Percentiles rank a stretch among this genome's conserved stretches.
phyloP scores from a whole-genome alignment of 2,329 filamentous ascomycete species.

The Ascochyta pisi region DNA sequence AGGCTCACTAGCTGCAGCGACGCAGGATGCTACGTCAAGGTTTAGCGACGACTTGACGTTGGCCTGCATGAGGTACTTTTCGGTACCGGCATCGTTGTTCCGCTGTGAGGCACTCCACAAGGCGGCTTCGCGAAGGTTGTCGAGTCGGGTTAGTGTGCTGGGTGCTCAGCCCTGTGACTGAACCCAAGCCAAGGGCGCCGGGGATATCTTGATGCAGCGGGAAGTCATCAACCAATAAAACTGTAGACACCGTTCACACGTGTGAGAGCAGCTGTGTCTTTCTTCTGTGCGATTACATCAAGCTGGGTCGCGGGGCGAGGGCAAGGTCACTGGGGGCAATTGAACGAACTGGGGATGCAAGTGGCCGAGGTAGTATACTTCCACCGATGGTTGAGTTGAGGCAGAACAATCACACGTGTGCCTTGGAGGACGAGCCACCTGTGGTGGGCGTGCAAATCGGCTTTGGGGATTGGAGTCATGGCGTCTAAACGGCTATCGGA shows the following conservation, averaged over 20 bases:
- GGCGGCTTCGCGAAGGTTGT: conserved; percentile 17
- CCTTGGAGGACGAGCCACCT: background rate
- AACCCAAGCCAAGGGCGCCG: background rate
- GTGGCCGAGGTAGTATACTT: conserved; percentile 4
- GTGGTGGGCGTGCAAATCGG: background rate
- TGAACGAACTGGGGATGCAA: background rate
- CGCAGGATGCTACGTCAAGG: conserved; percentile 4
- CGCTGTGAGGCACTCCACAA: conserved; percentile 16
- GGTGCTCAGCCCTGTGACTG: conserved; percentile 9
- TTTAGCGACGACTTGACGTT: conserved; percentile 10
- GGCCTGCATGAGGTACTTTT: background rate
- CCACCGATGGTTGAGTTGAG: background rate
- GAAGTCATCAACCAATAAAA: background rate
- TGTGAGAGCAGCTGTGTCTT: background rate
- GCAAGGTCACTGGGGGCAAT: conserved; percentile 4
- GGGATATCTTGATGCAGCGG: conserved; percentile 5
- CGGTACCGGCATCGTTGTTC: conserved; percentile 3
- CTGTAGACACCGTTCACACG: background rate
- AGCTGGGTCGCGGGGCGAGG: background rate
- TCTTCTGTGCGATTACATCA: background rate
- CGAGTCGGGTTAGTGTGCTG: conserved; percentile 5
- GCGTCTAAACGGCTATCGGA: conserved; percentile 15
- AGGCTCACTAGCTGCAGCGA: conserved; percentile 14
- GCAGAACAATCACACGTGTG: background rate
- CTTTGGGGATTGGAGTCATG: conserved; percentile 1